Evolutionary conservation across 208 protist genomes (phyloP).

Genomic region (Acanthamoeba culbertsoni): DNA sequence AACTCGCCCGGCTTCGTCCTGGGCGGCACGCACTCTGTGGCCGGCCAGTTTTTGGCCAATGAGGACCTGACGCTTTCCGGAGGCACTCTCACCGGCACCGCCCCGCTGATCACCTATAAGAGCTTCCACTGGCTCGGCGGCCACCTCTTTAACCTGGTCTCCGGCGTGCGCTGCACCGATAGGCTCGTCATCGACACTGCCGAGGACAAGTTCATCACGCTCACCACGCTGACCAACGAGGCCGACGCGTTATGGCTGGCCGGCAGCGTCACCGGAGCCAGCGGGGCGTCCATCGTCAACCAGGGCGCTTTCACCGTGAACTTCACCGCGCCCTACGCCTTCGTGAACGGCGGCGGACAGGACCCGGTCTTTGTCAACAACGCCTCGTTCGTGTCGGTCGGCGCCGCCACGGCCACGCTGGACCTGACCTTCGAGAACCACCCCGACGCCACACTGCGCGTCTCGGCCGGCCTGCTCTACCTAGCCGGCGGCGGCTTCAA

Average conservation of each 20-base stretch:
- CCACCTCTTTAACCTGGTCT: background rate
- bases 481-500: conserved; percentile 21
- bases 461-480: background rate
- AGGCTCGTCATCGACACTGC: background rate
- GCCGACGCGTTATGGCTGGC: background rate
- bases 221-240: background rate
- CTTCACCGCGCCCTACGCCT: background rate
- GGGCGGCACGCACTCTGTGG: background rate
- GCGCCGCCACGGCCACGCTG: background rate
- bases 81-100: background rate
- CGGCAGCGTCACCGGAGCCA: background rate
- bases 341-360: background rate
- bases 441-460: background rate
- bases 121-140: conserved; percentile 38
- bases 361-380: conserved; percentile 36
- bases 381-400: background rate
- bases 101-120: background rate
- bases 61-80: background rate
- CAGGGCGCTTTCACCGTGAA: background rate
- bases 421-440: background rate
- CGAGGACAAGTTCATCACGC: background rate
- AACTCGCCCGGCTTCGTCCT: background rate
- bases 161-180: background rate
- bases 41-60: conserved; percentile 1
- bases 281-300: conserved; percentile 36